Evolutionary conservation across 129 eudicot genomes (phyloP).

Genomic region (Calendula officinalis): DNA sequence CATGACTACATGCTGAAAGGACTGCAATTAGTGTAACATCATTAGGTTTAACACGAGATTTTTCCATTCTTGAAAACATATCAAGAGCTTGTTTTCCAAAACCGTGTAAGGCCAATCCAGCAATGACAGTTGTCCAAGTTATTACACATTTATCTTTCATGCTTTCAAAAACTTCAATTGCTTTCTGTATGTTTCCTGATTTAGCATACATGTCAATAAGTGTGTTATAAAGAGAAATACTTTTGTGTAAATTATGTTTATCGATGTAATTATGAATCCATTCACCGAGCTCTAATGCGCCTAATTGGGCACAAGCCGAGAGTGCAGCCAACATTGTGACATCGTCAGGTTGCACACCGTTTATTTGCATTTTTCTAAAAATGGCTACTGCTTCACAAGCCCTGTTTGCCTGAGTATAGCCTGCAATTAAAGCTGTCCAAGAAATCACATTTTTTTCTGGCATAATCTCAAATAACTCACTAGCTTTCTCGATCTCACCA

Average conservation of each 20-base stretch:
- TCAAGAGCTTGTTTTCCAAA: conserved; percentile 45
- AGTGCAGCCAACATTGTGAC: conserved; percentile 43
- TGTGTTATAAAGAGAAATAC: conserved; percentile 34
- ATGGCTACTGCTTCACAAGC: conserved; percentile 37
- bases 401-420: conserved; percentile 35
- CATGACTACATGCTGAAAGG: conserved; percentile 52
- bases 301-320: conserved; percentile 46
- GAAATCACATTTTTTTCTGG: conserved; percentile 40
- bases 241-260: conserved; percentile 20
- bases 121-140: conserved; percentile 46
- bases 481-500: conserved; percentile 35
- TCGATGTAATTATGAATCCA: conserved; percentile 37
- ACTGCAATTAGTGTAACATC: conserved; percentile 46
- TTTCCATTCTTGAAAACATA: conserved; percentile 46
- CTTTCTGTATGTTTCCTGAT: conserved; percentile 41
- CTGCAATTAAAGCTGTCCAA: conserved; percentile 48
- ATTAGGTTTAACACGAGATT: conserved; percentile 32
- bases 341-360: conserved; percentile 43
- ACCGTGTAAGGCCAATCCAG: conserved; percentile 47
- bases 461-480: conserved; percentile 37
- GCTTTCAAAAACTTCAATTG: conserved; percentile 34
- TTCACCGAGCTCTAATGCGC: conserved; percentile 46
- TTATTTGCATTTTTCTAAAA: conserved; percentile 37
- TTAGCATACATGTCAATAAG: conserved; percentile 61
- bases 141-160: conserved; percentile 43